Percentiles rank a stretch among this genome's conserved stretches.
phyloP scores from a whole-genome alignment of 768 basidiomycete genomes.

The Gyrodon lividus region DNA sequence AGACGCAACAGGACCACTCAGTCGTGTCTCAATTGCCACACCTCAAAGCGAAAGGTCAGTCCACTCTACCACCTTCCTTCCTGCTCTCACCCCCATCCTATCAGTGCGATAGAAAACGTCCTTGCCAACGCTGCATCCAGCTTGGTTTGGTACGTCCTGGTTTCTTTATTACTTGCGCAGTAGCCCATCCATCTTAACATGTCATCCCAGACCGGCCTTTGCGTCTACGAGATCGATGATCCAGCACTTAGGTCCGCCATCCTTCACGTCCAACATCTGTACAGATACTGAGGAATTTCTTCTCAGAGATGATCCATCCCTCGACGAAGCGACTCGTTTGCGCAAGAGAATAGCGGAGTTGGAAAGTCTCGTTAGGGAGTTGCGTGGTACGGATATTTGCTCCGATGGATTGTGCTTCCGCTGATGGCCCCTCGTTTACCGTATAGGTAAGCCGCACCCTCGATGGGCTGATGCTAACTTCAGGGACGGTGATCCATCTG shows the following conservation, averaged over 20 bases:
- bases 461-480: constrained; percentile 82
- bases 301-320: constrained; percentile 75
- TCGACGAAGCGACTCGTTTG: constrained; percentile 85
- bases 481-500: constrained; percentile 76
- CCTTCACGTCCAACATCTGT: background rate
- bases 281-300: background rate
- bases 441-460: constrained; percentile 78
- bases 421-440: constrained; percentile 12
- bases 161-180: background rate
- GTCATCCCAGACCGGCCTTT: constrained; percentile 74
- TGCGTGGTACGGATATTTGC: constrained; percentile 56
- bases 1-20: constrained; percentile 91
- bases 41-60: constrained; percentile 86
- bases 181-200: constrained; percentile 6
- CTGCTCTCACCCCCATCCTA: constrained; percentile 10
- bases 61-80: background rate
- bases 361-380: constrained; percentile 86
- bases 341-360: constrained; percentile 89
- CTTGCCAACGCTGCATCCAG: constrained; percentile 88
- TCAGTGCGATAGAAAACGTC: constrained; percentile 89
- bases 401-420: constrained; percentile 4
- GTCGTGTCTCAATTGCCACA: constrained; percentile 86
- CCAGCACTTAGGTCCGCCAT: constrained; percentile 65
- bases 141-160: constrained; percentile 64
- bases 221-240: constrained; percentile 94